Evolutionary conservation across 1,284 basidiomycete genomes (phyloP).

Genomic region (Kalmanozyma brasiliensis): DNA sequence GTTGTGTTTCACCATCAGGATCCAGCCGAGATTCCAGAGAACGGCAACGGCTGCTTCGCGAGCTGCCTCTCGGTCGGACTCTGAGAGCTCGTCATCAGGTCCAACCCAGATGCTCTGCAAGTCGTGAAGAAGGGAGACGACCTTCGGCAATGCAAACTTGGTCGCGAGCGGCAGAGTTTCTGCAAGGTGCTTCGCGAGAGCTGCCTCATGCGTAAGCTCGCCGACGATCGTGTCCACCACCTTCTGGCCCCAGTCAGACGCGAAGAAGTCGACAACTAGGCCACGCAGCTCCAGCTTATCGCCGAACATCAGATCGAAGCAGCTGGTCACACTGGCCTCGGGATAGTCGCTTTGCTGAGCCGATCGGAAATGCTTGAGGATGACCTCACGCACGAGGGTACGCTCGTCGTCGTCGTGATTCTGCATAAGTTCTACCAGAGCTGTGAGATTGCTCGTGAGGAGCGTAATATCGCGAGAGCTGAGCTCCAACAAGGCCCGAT

Average conservation of each 20-base stretch:
- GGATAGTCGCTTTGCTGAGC: background rate
- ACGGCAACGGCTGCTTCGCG: constrained; percentile 7
- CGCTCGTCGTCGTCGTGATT: constrained; percentile 17
- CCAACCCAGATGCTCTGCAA: constrained; percentile 26
- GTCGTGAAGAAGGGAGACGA: constrained; percentile 7
- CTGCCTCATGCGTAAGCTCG: constrained; percentile 1
- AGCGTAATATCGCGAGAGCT: constrained; percentile 14
- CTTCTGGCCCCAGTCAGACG: background rate
- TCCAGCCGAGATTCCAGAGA: constrained; percentile 17
- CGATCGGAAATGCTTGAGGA: constrained; percentile 10
- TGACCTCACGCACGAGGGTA: background rate
- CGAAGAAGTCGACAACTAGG: constrained; percentile 13
- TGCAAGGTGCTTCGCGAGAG: constrained; percentile 17
- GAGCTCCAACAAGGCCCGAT: constrained; percentile 8
- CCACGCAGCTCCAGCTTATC: background rate
- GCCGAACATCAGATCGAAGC: constrained; percentile 16
- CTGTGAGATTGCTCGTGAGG: constrained; percentile 15
- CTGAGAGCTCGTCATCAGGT: background rate
- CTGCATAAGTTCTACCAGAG: constrained; percentile 19
- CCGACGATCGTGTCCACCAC: constrained; percentile 6
- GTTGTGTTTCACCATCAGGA: constrained; percentile 10
- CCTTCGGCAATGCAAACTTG: background rate
- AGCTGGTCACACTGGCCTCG: background rate
- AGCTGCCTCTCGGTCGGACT: background rate
- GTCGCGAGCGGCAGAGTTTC: constrained; percentile 8